Conservation (phyloP, 208 protist species). For the Crithidia acanthocephali region DNA sequence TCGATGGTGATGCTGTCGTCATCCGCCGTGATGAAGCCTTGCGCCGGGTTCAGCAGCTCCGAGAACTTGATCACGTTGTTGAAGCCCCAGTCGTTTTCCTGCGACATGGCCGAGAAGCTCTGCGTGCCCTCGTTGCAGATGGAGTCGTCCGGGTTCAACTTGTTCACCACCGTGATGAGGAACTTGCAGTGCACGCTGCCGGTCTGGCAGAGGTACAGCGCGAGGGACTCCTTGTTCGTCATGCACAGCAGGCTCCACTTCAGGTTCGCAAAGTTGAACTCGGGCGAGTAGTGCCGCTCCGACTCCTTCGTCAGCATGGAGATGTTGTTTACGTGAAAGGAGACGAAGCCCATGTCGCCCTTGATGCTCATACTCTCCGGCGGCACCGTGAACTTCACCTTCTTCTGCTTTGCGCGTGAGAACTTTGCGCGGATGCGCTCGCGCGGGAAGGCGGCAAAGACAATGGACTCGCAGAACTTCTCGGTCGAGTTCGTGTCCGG, state of each 20-base stretch:
- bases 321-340: conserved; percentile 89
- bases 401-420: conserved; percentile 77
- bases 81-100: conserved; percentile 94
- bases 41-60: conserved; percentile 73
- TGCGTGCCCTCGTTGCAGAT: conserved; percentile 93
- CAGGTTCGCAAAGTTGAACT: conserved; percentile 86
- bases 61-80: conserved; percentile 90
- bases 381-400: conserved; percentile 83
- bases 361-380: conserved; percentile 72
- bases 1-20: conserved; percentile 90
- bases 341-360: conserved; percentile 92
- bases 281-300: conserved; percentile 90
- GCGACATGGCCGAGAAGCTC: conserved; percentile 81
- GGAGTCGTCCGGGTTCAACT: conserved; percentile 81
- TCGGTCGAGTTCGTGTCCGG: conserved; percentile 88
- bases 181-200: conserved; percentile 93
- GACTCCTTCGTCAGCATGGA: conserved; percentile 86
- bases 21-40: conserved; percentile 76
- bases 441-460: conserved; percentile 88
- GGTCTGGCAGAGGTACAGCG: conserved; percentile 91
- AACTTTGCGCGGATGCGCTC: conserved; percentile 79
- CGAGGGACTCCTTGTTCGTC: conserved; percentile 88
- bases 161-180: conserved; percentile 91
- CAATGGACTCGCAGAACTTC: conserved; percentile 89
- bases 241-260: conserved; percentile 93